A percentile compares a stretch with the other conserved stretches of the same genome.
These are phyloP conservation scores for Abortiporus biennis DNA, from an alignment of 1,284 basidiomycete species.

Conservation along the genomic window DNA sequence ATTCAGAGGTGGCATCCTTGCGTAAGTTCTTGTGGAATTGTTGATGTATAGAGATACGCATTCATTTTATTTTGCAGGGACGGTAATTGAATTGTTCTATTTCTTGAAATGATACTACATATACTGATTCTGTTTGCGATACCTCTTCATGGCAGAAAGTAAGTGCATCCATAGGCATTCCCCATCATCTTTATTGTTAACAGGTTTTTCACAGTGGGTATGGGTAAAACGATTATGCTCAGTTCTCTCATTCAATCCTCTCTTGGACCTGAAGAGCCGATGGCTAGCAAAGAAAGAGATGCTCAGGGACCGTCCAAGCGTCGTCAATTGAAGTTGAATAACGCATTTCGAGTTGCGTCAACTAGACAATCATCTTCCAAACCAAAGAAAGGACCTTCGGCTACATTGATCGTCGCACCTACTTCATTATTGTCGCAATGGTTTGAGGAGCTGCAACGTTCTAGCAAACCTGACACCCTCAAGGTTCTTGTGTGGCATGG, in stretches of 20 bases:
- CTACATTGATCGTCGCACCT: constrained; percentile 91
- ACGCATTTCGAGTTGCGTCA: constrained; percentile 38
- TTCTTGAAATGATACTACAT: constrained; percentile 19
- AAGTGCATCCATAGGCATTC: too few relatives aligned
- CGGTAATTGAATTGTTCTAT: constrained; percentile 29
- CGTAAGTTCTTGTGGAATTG: constrained; percentile 46
- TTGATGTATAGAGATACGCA: constrained; percentile 1
- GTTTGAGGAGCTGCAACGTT: constrained; percentile 80
- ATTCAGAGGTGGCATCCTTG: constrained; percentile 83
- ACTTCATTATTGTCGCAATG: constrained; percentile 90
- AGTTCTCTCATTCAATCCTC: constrained; percentile 87
- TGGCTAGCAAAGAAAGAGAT: constrained; percentile 24
- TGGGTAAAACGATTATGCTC: constrained; percentile 98
- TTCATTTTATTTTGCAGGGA: constrained; percentile 34
- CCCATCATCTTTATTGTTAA: constrained; percentile 1
- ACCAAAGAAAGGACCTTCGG: constrained; percentile 31
- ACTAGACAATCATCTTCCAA: neutral
- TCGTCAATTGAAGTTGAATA: constrained; percentile 59
- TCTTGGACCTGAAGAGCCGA: constrained; percentile 35
- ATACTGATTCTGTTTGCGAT: constrained; percentile 48
- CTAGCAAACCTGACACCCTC: constrained; percentile 65
- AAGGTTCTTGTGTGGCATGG: constrained; percentile 83
- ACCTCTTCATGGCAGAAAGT: too few relatives aligned
- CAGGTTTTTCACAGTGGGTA: constrained; percentile 67
- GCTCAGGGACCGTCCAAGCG: constrained; percentile 28